phyloP scores from a whole-genome alignment of 2,329 filamentous ascomycete species.

The Cladosporium sp. region DNA sequence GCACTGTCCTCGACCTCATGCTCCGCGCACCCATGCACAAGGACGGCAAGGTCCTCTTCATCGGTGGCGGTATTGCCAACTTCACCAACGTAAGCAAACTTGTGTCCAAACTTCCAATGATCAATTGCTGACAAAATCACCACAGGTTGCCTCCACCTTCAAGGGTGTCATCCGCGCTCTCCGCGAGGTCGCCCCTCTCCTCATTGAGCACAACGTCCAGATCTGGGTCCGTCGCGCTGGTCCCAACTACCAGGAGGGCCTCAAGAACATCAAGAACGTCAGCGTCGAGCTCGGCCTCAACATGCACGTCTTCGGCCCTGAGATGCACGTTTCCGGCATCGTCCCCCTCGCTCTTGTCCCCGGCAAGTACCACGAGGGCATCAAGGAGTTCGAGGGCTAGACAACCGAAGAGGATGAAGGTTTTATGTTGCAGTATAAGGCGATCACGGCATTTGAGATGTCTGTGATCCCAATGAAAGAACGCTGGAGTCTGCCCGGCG shows the following conservation, averaged over 20 bases:
- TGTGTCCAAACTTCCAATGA: background rate
- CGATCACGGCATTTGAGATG: background rate
- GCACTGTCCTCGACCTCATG: conserved; percentile 95
- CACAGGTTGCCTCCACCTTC: conserved; percentile 82
- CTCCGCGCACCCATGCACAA: conserved; percentile 79
- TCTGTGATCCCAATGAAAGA: conserved; percentile 1
- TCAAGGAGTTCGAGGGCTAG: conserved; percentile 59
- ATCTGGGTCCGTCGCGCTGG: conserved; percentile 92
- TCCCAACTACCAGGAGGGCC: conserved; percentile 99
- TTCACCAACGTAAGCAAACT: conserved; percentile 77
- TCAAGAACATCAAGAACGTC: conserved; percentile 99
- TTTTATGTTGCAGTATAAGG: background rate
- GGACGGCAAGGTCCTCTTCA: conserved; percentile 98
- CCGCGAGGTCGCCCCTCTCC: conserved; percentile 76
- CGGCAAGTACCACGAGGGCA: conserved; percentile 55
- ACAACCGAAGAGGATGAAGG: background rate
- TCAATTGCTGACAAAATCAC: conserved; percentile 16
- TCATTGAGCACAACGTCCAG: conserved; percentile 94
- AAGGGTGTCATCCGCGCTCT: conserved; percentile 98
- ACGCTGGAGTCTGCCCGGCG: conserved; percentile 2
- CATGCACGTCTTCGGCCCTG: conserved; percentile 83
- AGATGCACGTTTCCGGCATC: conserved; percentile 90
- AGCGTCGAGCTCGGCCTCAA: conserved; percentile 90
- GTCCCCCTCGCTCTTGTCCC: conserved; percentile 77
- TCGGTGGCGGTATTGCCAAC: conserved; percentile 99